Evolutionary conservation across 2,329 filamentous ascomycete species (phyloP), one percentile per base, ranked within the genome.

Genomic region (Fusarium staphyleae): DNA sequence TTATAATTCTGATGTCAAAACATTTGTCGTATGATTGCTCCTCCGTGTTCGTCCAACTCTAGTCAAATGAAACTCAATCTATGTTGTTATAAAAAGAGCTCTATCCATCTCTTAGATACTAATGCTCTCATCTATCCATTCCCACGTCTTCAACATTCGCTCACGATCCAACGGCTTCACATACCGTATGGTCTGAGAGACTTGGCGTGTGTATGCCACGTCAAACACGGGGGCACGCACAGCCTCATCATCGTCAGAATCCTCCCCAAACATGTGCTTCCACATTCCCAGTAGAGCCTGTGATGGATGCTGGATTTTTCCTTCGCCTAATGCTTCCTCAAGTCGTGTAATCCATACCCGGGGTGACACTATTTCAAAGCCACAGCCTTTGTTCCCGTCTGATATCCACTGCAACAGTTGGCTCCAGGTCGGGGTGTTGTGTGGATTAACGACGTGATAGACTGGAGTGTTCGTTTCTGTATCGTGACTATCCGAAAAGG

Each of bases 391-490:
- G 0, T 29, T 16, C 10, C 47, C 47, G 0, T 33, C 19, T 2
- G 57, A 42, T 8, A 68, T 14, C 66, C 60, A 69, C 9, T 35
- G 35, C 1, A 70, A 29, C 49, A 69, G 56, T 2, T 63, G 30
- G 1, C 36, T 43, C 67, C 67, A 69, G 1, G 12, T 45, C 0
- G 63, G 67, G 0, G 40, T 32, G 0, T 14, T 26, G 29, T 68
- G 57, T 2, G 60, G 52, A 16, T 69, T 70, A 2, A 65, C 7
- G 7, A 70, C 47, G 18, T 69, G 67, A 11, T 63, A 68, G 0
- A 70, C 55, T 9, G 42, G 47, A 0, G 50, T 56, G 1, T 5
- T 22, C 0, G 24, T 19, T 0, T 18, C 13, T 26, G 9, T 12
- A 11, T 32, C 14, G 11, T 15, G 14, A 9, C 14, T 4, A 16